phyloP scores from a whole-genome alignment of 2,329 filamentous ascomycete species.

The Cryphonectria japonica region DNA sequence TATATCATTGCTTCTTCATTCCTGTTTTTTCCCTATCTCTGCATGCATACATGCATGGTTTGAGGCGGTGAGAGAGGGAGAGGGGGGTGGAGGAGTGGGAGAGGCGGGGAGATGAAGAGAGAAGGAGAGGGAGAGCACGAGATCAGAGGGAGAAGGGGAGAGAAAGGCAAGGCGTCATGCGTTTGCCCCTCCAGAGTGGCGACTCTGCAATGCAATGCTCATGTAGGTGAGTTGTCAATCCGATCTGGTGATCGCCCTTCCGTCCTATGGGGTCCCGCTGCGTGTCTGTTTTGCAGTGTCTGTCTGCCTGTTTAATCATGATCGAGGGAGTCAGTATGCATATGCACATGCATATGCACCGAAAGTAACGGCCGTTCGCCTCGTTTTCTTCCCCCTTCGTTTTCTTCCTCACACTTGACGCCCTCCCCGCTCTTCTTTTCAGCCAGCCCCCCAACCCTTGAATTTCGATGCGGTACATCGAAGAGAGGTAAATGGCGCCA shows the following conservation, averaged over 20 bases:
- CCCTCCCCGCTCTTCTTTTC: not conserved
- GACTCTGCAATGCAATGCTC: constrained; percentile 8
- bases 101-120: not conserved
- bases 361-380: not conserved
- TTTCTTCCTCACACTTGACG: not conserved
- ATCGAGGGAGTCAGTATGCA: not conserved
- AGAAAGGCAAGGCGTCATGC: not conserved
- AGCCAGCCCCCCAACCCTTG: not conserved
- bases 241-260: constrained; percentile 11
- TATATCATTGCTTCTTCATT: not conserved
- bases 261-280: not conserved
- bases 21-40: not conserved
- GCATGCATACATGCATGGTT: not conserved
- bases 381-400: not conserved
- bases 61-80: not conserved
- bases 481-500: not conserved
- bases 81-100: no score
- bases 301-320: not conserved
- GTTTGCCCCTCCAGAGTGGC: not conserved
- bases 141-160: not conserved
- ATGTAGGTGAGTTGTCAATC: constrained; percentile 13
- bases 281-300: not conserved
- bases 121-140: no score
- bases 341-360: not conserved
- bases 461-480: not conserved